Conservation (phyloP, 257 asterid genomes). For the Haberlea rhodopensis region DNA sequence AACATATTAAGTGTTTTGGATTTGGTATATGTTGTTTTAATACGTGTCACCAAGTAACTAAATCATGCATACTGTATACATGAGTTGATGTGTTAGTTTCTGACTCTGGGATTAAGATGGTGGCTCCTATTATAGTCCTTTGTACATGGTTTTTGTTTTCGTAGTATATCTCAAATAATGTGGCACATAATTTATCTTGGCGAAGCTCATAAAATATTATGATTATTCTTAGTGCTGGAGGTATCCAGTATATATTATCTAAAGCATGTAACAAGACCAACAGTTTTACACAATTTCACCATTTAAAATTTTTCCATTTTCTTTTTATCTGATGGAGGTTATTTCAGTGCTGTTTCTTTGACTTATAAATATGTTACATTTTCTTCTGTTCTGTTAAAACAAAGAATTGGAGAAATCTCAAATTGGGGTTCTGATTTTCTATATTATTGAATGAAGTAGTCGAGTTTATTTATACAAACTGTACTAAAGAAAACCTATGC, state of each 20-base stretch:
- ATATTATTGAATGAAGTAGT: no score
- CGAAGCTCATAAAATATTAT: conserved; percentile 12
- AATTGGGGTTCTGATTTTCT: no score
- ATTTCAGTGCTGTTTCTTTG: conserved; percentile 19
- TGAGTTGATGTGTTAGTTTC: not conserved
- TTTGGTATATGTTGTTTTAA: no score
- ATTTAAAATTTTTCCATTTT: conserved; percentile 7
- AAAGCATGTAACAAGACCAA: conserved; percentile 4
- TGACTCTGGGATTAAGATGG: conserved; percentile 16
- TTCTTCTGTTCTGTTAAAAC: conserved; percentile 3
- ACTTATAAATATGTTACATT: conserved; percentile 13
- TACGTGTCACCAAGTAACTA: conserved; percentile 1
- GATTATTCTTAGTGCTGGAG: conserved; percentile 2
- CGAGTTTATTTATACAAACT: no score
- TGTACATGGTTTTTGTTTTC: not conserved
- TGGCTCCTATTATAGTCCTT: conserved; percentile 13
- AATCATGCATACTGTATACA: conserved; percentile 5
- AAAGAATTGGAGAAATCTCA: no score
- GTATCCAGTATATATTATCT: not conserved
- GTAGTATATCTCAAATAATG: not conserved
- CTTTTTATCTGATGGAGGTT: conserved; percentile 4
- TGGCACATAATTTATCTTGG: conserved; percentile 2
- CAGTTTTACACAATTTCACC: conserved; percentile 8
- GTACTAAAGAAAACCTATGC: no score
- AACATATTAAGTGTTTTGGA: no score